Evolutionary conservation across 106 monocot species (phyloP), one percentile per base, ranked within the genome.

Genomic region (Dendrobium officinale): DNA sequence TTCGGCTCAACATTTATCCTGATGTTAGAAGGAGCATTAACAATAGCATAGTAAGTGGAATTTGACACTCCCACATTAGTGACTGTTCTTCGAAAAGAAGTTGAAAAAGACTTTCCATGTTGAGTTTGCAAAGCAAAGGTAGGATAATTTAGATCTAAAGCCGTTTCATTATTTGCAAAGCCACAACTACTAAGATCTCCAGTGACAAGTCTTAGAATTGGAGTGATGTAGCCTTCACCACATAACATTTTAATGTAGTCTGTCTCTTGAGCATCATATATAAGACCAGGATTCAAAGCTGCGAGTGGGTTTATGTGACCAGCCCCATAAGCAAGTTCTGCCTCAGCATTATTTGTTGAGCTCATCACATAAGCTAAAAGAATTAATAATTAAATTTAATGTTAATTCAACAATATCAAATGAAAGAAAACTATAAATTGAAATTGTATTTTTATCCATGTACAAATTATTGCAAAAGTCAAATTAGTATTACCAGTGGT

Each of bases 401-500:
- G 29, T 29, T 29, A 44, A 44, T 44, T 44, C 7, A 4, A 0
- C 44, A 44, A 5, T 0, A 44, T 7, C 7, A 7, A 44, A 44
- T 7, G 44, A 44, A 44, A 44, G 44, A 44, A 44, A 4, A 44
- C 44, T 44, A 44, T 44, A 44, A 7, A 5, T 44, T 44, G 7
- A 44, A 44, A 5, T 44, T 44, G 0, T 0, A 44, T 44, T 5
- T 5, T 44, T 5, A 5, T 44, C 44, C 6, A 44, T 7, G 7
- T 44, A 5, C 4, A 7, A 44, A 44, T 44, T 1, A 44, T 5
- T 44, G 7, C 7, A 5, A 29, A 29, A 29, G 29, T 29, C 29
- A 29, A 29, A 29, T 29, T 29, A 29, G 29, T 1, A 29, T 29
- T 80, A 85, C 85, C 86, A 0, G 86, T 84, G 42, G 87, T 87